Base-by-base conservation (phyloP, 169 alveolate genomes). In the Plasmodium knowlesi region DNA sequence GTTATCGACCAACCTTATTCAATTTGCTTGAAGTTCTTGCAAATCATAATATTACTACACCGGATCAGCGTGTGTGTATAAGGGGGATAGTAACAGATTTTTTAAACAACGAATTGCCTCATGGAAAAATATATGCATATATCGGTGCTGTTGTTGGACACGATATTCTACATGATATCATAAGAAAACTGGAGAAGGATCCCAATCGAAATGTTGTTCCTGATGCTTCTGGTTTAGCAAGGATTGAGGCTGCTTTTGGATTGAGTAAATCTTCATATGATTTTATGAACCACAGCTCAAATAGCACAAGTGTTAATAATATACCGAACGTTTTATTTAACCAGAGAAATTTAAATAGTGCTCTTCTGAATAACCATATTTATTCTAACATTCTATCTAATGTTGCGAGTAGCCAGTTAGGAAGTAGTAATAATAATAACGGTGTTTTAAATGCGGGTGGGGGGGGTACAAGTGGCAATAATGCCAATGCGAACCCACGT, bases 61-160 rank as follows among this genome's bases (percentile, higher is more conserved):
- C 98, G 6, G 98, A 97, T 73, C 99, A 98, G 95, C 89, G 99
- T n/a, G 97, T 96, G 84, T 96, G 98, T 93, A 98, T 98, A 46
- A 92, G 99, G 37, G 98, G 98, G 25, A 95, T 96, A 19, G 98
- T 98, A 1, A 96, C 98, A 5, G 97, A 97, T 84, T 98, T 97
- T 76, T 94, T 98, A 72, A 96, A 96, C 92, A 97, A 97, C 86
- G 98, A 97, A 85, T 95, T 98, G 14, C 98, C 97, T 46, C 98
- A 98, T 83, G 96, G 98, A 34, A 97, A 98, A 80, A 97, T 98
- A 50, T 97, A 97, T 92, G 95, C 98, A 53, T 97, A 96, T 95
- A 97, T 97, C 41, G 98, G 98, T 82, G 98, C 98, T 5, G 96
- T 97, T 1, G 98, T 97, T 0, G 98, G 98, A 2, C 98, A 97